phyloP scores from a whole-genome alignment of 1,284 basidiomycete genomes.

The Cutaneotrichosporon mucoides region DNA sequence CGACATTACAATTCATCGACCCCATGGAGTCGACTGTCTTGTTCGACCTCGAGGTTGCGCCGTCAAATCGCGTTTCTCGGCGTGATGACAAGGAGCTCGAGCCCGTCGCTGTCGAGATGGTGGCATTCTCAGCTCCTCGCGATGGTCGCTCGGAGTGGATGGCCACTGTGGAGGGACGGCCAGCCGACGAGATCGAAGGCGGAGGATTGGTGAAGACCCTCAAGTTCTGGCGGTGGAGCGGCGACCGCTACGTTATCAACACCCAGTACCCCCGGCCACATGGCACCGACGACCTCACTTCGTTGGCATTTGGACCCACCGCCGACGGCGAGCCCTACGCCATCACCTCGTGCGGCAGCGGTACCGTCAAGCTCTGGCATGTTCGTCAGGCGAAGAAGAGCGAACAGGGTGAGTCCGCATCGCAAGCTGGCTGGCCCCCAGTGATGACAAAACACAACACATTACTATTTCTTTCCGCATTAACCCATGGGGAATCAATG shows the following conservation, averaged over 20 bases:
- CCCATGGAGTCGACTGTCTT: constrained; percentile 66
- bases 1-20: constrained; percentile 87
- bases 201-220: constrained; percentile 66
- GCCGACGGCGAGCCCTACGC: constrained; percentile 37
- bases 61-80: constrained; percentile 85
- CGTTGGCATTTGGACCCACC: constrained; percentile 60
- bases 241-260: constrained; percentile 58
- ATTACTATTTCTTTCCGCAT: constrained; percentile 39
- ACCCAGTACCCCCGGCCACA: constrained; percentile 90
- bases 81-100: constrained; percentile 74
- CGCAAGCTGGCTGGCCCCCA: constrained; percentile 7
- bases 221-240: constrained; percentile 72
- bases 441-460: constrained; percentile 47
- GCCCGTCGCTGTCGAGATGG: constrained; percentile 69
- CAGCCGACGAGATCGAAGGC: constrained; percentile 57
- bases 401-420: constrained; percentile 40
- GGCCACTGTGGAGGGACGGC: constrained; percentile 80
- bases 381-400: constrained; percentile 40
- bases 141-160: constrained; percentile 67
- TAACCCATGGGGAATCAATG: constrained; percentile 39
- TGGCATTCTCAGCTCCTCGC: constrained; percentile 57
- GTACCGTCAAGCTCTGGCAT: constrained; percentile 52
- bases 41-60: constrained; percentile 86
- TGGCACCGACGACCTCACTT: constrained; percentile 61
- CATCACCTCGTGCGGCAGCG: constrained; percentile 47